Evolutionary conservation across 1,139 yeast species (phyloP), one percentile per base, ranked within the genome.

Genomic region (Magnusiomyces tetraspermus): DNA sequence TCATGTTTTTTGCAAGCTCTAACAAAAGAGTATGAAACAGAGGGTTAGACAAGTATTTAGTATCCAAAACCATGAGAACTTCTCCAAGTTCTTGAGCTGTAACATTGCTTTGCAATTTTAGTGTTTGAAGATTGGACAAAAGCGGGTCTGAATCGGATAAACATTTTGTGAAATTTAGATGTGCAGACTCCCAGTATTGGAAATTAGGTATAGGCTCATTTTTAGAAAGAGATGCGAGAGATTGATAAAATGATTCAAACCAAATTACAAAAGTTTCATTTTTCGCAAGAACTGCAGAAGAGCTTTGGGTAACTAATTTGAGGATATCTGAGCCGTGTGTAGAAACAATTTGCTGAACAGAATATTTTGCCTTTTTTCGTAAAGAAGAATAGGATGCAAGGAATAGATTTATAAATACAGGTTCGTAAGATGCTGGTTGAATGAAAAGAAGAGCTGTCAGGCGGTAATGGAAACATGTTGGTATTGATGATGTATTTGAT

Each of bases 401-500:
- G 1, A 57, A 46, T 23, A 55, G 50, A 31, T 54, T 53, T 33
- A 53, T 53, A 33, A 51, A 55, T 1, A 43, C 51, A 13, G 44
- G 42, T 28, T 57, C 59, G 4, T 53, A 44, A 11, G 8, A 23
- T 17, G 42, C 5, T 38, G 42, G 3, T 1, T 60, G 60, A 1
- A 57, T 28, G 5, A 58, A 24, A 26, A 48, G 40, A 2, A 59
- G 42, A 19, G 59, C 60, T 10, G 52, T 44, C 2, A 58, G 36
- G 6, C 60, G 48, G 45, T 53, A 54, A 30, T 56, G 54, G 47
- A 58, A 57, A 2, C 59, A 53, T 1, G 58, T 53, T 10, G 43
- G 46, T n/a, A 54, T 36, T 2, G 60, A 51, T 1, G 56, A 50
- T 4, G 55, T 50, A 47, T 58, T 57, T 23, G 60, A 58, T 24